phyloP scores from a whole-genome alignment of 805 yeast genomes.

The Ogataea salicorniae region DNA sequence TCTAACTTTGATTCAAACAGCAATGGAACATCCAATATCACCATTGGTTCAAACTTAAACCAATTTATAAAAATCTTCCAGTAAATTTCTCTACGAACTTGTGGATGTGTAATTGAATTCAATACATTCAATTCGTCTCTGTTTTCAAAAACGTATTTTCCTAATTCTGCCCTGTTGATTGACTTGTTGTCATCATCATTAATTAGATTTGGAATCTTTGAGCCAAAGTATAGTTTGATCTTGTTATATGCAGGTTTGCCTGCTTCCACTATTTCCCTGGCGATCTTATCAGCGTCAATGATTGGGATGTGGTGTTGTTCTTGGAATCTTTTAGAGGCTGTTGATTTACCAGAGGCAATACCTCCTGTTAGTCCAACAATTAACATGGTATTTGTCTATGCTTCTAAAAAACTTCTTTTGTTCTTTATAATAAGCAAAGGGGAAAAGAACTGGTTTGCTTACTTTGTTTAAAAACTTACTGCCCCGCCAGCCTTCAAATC shows the following conservation, averaged over 20 bases:
- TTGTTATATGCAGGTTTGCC: constrained; percentile 64
- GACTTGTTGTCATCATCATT: constrained; percentile 35
- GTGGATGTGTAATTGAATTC: constrained; percentile 84
- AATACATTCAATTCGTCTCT: constrained; percentile 51
- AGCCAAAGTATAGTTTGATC: constrained; percentile 57
- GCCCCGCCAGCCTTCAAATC: too few species aligned
- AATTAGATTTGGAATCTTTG: constrained; percentile 47
- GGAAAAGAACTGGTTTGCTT: too few species aligned
- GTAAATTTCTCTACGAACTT: constrained; percentile 64
- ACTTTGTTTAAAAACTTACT: too few species aligned
- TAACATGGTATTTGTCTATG: constrained; percentile 47
- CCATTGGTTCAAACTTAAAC: constrained; percentile 50
- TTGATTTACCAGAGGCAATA: constrained; percentile 94
- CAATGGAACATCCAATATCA: constrained; percentile 84
- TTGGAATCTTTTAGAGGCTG: constrained; percentile 61
- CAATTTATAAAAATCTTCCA: constrained; percentile 54
- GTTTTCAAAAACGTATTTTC: constrained; percentile 71
- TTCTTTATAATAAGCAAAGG: too few species aligned
- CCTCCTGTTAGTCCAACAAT: constrained; percentile 97
- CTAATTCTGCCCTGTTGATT: constrained; percentile 70
- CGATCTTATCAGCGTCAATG: constrained; percentile 88
- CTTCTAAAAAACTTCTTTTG: too few species aligned
- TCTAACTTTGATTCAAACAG: constrained; percentile 78
- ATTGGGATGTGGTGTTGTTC: constrained; percentile 51
- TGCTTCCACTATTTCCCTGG: constrained; percentile 80